Evolutionary conservation across 2,329 filamentous ascomycete species (phyloP).

Genomic region (Chalaropsis thielavioides): DNA sequence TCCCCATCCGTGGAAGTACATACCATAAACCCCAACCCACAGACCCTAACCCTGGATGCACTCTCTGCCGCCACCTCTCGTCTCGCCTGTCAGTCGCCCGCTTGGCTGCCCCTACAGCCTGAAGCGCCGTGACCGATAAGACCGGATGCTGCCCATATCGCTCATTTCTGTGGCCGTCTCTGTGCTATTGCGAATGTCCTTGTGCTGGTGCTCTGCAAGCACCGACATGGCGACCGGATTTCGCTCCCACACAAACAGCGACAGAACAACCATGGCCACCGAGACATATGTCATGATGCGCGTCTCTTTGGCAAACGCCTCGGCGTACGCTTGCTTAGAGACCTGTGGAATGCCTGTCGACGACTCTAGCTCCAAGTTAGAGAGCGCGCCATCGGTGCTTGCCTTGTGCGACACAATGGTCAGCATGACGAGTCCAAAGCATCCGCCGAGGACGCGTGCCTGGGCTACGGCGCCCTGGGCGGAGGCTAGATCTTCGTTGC

Average conservation of each 20-base stretch:
- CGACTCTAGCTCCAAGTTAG: conserved; percentile 30
- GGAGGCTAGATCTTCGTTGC: conserved; percentile 38
- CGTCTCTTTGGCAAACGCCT: conserved; percentile 33
- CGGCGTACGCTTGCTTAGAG: conserved; percentile 31
- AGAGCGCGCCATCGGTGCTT: conserved; percentile 28
- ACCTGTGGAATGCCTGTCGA: conserved; percentile 25
- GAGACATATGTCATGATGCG: conserved; percentile 33
- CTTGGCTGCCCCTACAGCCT: not conserved
- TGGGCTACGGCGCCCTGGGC: conserved; percentile 47
- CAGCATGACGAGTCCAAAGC: conserved; percentile 42
- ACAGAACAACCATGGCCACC: conserved; percentile 30
- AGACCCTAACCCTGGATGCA: too few species aligned
- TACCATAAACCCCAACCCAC: too few species aligned
- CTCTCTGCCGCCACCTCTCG: too few species aligned
- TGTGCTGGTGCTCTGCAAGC: conserved; percentile 23
- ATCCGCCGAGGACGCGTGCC: conserved; percentile 44
- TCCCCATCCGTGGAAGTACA: too few species aligned
- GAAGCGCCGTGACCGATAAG: conserved; percentile 14
- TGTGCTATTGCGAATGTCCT: conserved; percentile 25
- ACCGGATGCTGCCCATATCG: conserved; percentile 21
- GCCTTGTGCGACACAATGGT: conserved; percentile 42
- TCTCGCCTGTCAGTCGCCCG: too few species aligned
- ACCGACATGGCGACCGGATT: conserved; percentile 27
- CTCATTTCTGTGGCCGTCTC: conserved; percentile 28
- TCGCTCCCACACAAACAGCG: conserved; percentile 32